A percentile compares a stretch with the other conserved stretches of the same genome.
Conservation (phyloP, 2,329 filamentous ascomycete genomes). For the Aspergillus spinulosporus region DNA sequence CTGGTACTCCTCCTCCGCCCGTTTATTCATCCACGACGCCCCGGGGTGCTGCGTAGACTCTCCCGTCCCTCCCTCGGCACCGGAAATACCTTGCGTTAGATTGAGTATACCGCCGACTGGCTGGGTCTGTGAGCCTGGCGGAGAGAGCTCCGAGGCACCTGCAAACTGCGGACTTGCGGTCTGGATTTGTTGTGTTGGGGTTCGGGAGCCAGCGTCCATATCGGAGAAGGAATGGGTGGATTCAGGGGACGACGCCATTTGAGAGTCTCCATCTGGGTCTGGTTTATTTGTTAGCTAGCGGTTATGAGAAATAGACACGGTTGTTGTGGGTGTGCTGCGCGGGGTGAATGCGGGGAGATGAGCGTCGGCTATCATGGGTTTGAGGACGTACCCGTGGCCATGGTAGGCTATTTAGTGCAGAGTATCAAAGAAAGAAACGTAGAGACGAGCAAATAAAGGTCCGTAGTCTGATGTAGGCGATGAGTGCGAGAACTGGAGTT, state of each 20-base stretch:
- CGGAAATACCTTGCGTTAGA: neutral
- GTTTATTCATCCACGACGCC: slow-evolving; percentile 57
- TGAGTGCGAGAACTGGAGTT: neutral
- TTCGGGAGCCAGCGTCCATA: slow-evolving; percentile 43
- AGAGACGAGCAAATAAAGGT: neutral
- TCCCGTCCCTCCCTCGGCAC: neutral
- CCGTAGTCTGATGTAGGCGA: neutral
- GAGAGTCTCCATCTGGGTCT: slow-evolving; percentile 58
- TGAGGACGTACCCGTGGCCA: slow-evolving; percentile 26
- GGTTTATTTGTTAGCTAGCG: neutral
- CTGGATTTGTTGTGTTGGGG: slow-evolving; percentile 38
- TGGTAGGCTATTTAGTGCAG: slow-evolving; percentile 8
- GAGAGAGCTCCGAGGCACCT: slow-evolving; percentile 52
- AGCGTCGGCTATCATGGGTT: slow-evolving; percentile 4
- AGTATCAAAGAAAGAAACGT: no score
- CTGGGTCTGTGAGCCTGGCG: slow-evolving; percentile 53
- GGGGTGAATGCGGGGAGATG: slow-evolving; percentile 1
- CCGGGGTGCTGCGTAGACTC: slow-evolving; percentile 38
- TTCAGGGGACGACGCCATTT: slow-evolving; percentile 54
- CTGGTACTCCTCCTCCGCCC: slow-evolving; percentile 57
- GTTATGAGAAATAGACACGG: neutral
- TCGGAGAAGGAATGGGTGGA: slow-evolving; percentile 40
- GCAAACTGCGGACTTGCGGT: slow-evolving; percentile 23
- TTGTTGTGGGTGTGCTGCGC: neutral
- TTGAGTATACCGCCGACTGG: slow-evolving; percentile 1